Evolutionary conservation across 1,284 basidiomycete species (phyloP).

Genomic region (Tilletia setariae): DNA sequence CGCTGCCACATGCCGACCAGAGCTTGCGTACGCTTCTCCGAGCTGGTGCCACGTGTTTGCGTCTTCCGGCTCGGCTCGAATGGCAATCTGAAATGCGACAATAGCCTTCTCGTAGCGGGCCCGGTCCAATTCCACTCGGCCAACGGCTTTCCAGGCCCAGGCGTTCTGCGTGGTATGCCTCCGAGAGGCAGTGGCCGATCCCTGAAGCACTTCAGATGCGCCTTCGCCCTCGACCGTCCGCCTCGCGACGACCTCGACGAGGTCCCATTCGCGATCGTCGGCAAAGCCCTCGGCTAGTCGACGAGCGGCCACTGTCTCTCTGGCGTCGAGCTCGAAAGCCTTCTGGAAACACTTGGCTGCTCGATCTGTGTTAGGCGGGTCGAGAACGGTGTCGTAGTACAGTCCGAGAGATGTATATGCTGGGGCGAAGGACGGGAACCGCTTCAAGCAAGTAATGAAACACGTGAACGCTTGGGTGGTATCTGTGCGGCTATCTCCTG

Average conservation of each 20-base stretch:
- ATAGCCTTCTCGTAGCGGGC: constrained; percentile 76
- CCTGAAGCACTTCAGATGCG: constrained; percentile 21
- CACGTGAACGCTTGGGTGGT: constrained; percentile 57
- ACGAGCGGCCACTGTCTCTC: constrained; percentile 79
- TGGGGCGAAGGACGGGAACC: constrained; percentile 73
- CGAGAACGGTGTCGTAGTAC: constrained; percentile 73
- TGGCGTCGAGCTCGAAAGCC: constrained; percentile 91
- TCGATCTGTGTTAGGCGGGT: constrained; percentile 74
- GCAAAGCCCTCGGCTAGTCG: constrained; percentile 84
- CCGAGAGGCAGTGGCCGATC: constrained; percentile 18
- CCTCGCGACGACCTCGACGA: constrained; percentile 86
- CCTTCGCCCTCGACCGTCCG: constrained; percentile 77
- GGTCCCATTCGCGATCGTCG: constrained; percentile 88
- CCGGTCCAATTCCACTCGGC: constrained; percentile 74
- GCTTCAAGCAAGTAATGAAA: constrained; percentile 80
- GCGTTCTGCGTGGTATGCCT: constrained; percentile 65
- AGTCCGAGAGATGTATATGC: constrained; percentile 90
- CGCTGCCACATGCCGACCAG: constrained; percentile 82
- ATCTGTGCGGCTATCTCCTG: constrained; percentile 44
- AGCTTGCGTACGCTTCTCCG: constrained; percentile 84
- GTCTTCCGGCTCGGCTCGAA: constrained; percentile 77
- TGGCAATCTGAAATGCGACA: constrained; percentile 78
- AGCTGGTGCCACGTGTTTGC: constrained; percentile 79
- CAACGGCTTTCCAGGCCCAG: constrained; percentile 98
- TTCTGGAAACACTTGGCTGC: constrained; percentile 97